Evolutionary conservation across 352 stramenopile genomes (phyloP), one percentile per base, ranked within the genome.

Genomic region (Phytophthora aleatoria): DNA sequence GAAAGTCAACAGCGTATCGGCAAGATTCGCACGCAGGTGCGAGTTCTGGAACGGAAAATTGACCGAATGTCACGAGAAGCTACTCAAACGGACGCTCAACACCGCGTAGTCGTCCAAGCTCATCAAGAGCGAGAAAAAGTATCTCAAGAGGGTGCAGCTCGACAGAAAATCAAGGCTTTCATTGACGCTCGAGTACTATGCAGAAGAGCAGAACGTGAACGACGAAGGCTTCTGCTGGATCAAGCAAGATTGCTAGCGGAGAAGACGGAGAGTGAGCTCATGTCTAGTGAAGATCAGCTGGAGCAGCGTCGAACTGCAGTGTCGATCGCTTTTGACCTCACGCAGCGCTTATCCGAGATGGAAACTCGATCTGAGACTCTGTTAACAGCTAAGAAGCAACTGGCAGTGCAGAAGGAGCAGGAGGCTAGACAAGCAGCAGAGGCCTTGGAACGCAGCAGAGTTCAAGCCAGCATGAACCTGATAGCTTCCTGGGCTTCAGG

Each of bases 161-260:
- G 61, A 39, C 67, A 69, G 12, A 73, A 61, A 3, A 80, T 86
- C 39, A 76, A 79, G 41, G 48, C 63, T 42, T 84, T 86, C 44
- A 48, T 86, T 13, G 61, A 74, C 24, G 36, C 43, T 20, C 55
- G 56, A 0, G 36, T 63, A 5, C n/a, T 79, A 5, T 35, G 41
- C 12, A 44, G 41, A 33, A 61, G 69, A 57, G 43, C 57, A 27
- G 52, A 59, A 3, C 44, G 20, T 31, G 61, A 81, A 28, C 44
- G 49, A 35, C 30, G 35, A 20, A 50, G 30, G 10, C 36, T 76
- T 12, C 28, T 72, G 5, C 11, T 45, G 2, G n/a, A 57, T 5
- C 65, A 77, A 20, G 13, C 33, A 7, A 51, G 48, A 7, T 27
- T 89, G 0, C 30, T 33, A 39, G 59, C 54, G 13, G 81, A 83